phyloP scores from a whole-genome alignment of 139 green algal genomes.

The Tetratostichococcus sp. region DNA sequence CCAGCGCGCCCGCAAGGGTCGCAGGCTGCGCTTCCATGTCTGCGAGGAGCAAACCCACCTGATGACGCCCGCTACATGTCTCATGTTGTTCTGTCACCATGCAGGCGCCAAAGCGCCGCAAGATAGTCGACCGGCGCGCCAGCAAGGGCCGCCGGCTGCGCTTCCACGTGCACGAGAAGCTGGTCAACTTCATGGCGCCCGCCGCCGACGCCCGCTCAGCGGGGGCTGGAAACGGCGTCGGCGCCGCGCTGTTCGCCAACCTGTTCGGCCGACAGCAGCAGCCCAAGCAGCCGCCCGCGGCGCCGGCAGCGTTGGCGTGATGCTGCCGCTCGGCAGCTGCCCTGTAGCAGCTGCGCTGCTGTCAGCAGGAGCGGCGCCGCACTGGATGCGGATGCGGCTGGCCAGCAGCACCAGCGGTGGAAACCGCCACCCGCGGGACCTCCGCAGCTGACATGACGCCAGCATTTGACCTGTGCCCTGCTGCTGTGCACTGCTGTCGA shows the following conservation, averaged over 20 bases:
- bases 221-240: conserved; percentile 20
- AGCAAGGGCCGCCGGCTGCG: conserved; percentile 89
- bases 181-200: conserved; percentile 89
- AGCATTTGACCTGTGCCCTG: too few species aligned
- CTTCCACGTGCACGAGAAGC: conserved; percentile 84
- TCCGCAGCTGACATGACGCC: too few species aligned
- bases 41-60: conserved; percentile 91
- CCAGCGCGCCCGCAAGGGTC: conserved; percentile 79
- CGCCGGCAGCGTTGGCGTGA: too few species aligned
- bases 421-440: too few species aligned
- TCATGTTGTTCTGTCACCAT: too few species aligned
- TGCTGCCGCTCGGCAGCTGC: too few species aligned
- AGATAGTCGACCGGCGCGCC: conserved; percentile 79
- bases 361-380: too few species aligned
- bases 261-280: conserved; percentile 61
- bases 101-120: conserved; percentile 68
- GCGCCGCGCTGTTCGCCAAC: conserved; percentile 72
- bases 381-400: too few species aligned
- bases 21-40: conserved; percentile 84
- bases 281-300: too few species aligned
- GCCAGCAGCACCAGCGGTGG: too few species aligned
- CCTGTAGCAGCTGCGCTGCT: too few species aligned
- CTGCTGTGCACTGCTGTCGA: too few species aligned
- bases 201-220: conserved; percentile 11
- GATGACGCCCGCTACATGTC: conserved; percentile 77